These are phyloP conservation scores for Penicillium oxalicum DNA, from an alignment of 2,329 filamentous ascomycete species.

Conservation along the genomic window DNA sequence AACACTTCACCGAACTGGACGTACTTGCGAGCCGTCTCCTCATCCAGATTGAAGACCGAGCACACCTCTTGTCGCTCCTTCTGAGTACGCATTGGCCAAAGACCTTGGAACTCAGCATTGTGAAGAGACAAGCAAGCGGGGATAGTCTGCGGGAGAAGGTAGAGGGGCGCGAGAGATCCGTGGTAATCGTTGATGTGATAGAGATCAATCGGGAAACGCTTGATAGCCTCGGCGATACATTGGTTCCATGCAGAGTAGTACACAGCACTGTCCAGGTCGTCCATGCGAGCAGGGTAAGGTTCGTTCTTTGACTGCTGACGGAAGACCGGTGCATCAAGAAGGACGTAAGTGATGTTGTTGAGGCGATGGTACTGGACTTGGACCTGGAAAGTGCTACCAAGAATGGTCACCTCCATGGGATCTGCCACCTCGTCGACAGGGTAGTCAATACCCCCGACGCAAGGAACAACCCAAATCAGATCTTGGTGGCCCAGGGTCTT, in stretches of 20 bases:
- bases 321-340: slow-evolving; percentile 63
- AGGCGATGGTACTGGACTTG: slow-evolving; percentile 59
- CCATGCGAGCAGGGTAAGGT: slow-evolving; percentile 63
- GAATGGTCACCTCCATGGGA: slow-evolving; percentile 57
- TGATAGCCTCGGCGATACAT: slow-evolving; percentile 59
- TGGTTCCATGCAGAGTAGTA: slow-evolving; percentile 67
- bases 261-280: slow-evolving; percentile 61
- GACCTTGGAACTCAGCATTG: slow-evolving; percentile 64
- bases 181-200: slow-evolving; percentile 65
- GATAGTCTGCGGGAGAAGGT: slow-evolving; percentile 57
- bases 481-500: slow-evolving; percentile 60
- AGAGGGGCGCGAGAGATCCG: slow-evolving; percentile 57
- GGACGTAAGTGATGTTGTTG: slow-evolving; percentile 62
- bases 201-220: slow-evolving; percentile 57
- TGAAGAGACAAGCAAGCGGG: slow-evolving; percentile 61
- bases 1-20: slow-evolving; percentile 65
- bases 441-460: slow-evolving; percentile 60
- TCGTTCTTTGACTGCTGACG: slow-evolving; percentile 58
- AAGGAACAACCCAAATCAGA: slow-evolving; percentile 59
- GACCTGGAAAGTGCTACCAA: slow-evolving; percentile 56
- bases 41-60: slow-evolving; percentile 57
- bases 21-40: slow-evolving; percentile 54
- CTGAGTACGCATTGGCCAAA: slow-evolving; percentile 61
- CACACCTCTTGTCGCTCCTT: slow-evolving; percentile 59
- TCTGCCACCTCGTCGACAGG: slow-evolving; percentile 54